Percentiles rank a stretch among this genome's conserved stretches.
Conservation (phyloP, 371 early-diverging fungal species). For the Saksenaea oblongispora region DNA sequence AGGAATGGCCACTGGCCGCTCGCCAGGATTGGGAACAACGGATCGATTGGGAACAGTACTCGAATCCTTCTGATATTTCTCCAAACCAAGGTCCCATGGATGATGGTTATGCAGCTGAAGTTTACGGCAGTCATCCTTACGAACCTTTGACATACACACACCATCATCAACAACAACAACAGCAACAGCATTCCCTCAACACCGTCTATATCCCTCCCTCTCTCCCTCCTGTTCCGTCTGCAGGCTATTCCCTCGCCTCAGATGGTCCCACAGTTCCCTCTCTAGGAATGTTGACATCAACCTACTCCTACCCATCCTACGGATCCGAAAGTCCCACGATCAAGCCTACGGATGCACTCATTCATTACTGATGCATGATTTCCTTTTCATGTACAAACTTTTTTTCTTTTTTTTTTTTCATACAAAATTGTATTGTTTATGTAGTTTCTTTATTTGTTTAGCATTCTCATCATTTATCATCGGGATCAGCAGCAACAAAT, state of each 20-base stretch:
- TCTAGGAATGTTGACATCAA: background rate
- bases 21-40: background rate
- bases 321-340: constrained; percentile 14
- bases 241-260: constrained; percentile 2
- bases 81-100: background rate
- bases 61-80: constrained; percentile 2
- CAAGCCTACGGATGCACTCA: constrained; percentile 24
- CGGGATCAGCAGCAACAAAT: constrained; percentile 5
- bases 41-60: constrained; percentile 1
- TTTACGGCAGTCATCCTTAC: background rate
- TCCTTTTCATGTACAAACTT: constrained; percentile 9
- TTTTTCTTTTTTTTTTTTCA: background rate
- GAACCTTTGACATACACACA: background rate
- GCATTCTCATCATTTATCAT: constrained; percentile 9
- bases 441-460: constrained; percentile 12
- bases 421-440: constrained; percentile 9
- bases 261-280: constrained; percentile 1
- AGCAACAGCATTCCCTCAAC: background rate
- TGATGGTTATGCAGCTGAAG: background rate
- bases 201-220: background rate
- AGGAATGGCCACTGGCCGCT: background rate
- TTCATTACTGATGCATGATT: constrained; percentile 15
- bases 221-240: constrained; percentile 9
- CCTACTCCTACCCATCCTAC: constrained; percentile 2
- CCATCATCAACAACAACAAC: background rate